Evolutionary conservation across 106 monocot species (phyloP).

Genomic region (Xerophyta viscosa): DNA sequence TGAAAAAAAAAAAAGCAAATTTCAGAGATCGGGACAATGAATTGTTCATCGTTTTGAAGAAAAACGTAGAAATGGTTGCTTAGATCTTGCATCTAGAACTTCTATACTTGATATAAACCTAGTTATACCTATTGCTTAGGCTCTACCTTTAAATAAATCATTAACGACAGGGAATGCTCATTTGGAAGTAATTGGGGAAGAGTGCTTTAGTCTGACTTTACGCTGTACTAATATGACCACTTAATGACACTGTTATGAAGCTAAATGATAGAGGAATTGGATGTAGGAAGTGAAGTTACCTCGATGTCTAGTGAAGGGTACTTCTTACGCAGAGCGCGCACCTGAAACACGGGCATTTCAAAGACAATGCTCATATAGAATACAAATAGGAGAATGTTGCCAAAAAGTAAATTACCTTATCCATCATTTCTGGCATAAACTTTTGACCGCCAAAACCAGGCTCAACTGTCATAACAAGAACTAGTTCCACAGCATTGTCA

Average conservation of each 20-base stretch:
- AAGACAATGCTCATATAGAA: background rate
- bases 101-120: too few relatives aligned
- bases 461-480: slow-evolving; percentile 97
- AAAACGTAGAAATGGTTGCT: too few relatives aligned
- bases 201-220: too few relatives aligned
- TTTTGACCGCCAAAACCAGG: slow-evolving; percentile 99
- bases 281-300: slow-evolving; percentile 22
- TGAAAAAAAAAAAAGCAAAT: background rate
- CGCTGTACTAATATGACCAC: too few relatives aligned
- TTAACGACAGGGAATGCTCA: too few relatives aligned
- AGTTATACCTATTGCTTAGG: too few relatives aligned
- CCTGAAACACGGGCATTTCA: slow-evolving; percentile 27
- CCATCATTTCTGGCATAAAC: slow-evolving; percentile 96
- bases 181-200: too few relatives aligned
- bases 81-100: too few relatives aligned
- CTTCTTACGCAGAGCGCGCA: slow-evolving; percentile 61
- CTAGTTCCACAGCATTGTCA: slow-evolving; percentile 82
- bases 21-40: too few relatives aligned
- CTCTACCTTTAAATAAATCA: too few relatives aligned
- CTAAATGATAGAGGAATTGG: background rate
- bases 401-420: slow-evolving; percentile 44
- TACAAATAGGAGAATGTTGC: background rate
- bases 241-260: too few relatives aligned
- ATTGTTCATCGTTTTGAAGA: too few relatives aligned
- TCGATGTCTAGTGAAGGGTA: slow-evolving; percentile 85